These are phyloP conservation scores for Taiozyma sp. DNA, from an alignment of 1,139 yeast species.

Conservation along the genomic window DNA sequence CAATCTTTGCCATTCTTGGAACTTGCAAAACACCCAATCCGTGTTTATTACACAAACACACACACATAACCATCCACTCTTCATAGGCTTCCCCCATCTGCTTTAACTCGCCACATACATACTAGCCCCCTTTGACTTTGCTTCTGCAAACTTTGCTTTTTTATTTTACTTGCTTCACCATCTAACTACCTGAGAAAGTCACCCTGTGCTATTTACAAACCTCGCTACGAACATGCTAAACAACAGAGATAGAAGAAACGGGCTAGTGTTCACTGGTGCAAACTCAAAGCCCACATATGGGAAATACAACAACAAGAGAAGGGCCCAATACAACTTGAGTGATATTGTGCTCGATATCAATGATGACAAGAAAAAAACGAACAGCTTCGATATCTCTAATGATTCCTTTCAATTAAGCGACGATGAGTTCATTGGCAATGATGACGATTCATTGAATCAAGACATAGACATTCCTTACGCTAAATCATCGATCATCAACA, in stretches of 20 bases:
- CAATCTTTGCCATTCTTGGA: neutral
- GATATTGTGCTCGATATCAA: slow-evolving; percentile 19
- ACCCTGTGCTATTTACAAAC: neutral
- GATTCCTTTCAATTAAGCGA: slow-evolving; percentile 21
- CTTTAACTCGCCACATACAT: neutral
- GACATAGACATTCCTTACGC: slow-evolving; percentile 18
- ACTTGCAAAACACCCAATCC: neutral
- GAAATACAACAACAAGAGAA: slow-evolving; percentile 17
- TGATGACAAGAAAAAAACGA: slow-evolving; percentile 1
- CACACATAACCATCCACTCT: neutral
- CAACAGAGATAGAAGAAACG: slow-evolving; percentile 23
- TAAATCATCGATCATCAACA: slow-evolving; percentile 13
- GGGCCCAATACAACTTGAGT: slow-evolving; percentile 18
- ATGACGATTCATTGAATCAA: slow-evolving; percentile 8
- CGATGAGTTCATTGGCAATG: slow-evolving; percentile 7
- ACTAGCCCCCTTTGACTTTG: neutral
- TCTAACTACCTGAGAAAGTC: neutral
- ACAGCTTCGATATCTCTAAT: slow-evolving; percentile 19
- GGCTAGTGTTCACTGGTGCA: slow-evolving; percentile 16
- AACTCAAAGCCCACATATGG: slow-evolving; percentile 20
- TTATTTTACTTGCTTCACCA: neutral
- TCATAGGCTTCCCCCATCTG: neutral
- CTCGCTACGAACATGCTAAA: slow-evolving; percentile 8
- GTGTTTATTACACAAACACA: neutral
- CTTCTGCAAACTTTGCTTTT: neutral